phyloP scores from a whole-genome alignment of 2,329 filamentous ascomycete species.

The Pyrenophora seminiperda region DNA sequence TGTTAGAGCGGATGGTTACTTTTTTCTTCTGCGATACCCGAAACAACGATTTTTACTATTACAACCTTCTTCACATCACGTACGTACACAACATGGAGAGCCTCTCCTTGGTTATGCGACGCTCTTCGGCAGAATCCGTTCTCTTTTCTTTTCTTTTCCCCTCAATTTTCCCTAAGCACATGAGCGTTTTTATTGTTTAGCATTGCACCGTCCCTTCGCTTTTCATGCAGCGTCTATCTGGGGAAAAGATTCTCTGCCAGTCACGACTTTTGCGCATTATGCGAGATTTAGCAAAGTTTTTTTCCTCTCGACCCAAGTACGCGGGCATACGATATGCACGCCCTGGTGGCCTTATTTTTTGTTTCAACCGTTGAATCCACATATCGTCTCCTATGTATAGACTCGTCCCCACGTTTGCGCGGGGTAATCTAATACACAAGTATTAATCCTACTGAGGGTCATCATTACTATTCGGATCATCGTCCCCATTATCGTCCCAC shows the following conservation, averaged over 20 bases:
- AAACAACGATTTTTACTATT: slow-evolving; percentile 20
- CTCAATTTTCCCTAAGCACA: slow-evolving; percentile 2
- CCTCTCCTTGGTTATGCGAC: not conserved
- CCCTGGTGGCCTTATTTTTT: too few relatives aligned
- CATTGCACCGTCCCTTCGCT: not conserved
- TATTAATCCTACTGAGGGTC: too few relatives aligned
- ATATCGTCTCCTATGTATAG: not conserved
- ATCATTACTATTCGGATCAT: too few relatives aligned
- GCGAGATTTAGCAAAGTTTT: not conserved
- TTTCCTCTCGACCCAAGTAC: not conserved
- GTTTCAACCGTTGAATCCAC: slow-evolving; percentile 6
- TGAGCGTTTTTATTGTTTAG: slow-evolving; percentile 1
- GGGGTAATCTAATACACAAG: not conserved
- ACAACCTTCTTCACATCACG: slow-evolving; percentile 1
- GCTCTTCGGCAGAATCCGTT: not conserved
- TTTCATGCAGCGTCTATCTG: not conserved
- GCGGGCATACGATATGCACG: too few relatives aligned
- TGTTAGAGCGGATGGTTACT: slow-evolving; percentile 1
- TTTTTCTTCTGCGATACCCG: slow-evolving; percentile 42
- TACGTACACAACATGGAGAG: slow-evolving; percentile 2
- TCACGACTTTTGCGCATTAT: slow-evolving; percentile 1
- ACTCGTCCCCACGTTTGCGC: not conserved
- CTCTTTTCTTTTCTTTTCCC: not conserved
- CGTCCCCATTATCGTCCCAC: not conserved
- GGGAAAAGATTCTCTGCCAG: not conserved